Evolutionary conservation across 441 rosid genomes (phyloP).

Genomic region (Populus tomentosa): DNA sequence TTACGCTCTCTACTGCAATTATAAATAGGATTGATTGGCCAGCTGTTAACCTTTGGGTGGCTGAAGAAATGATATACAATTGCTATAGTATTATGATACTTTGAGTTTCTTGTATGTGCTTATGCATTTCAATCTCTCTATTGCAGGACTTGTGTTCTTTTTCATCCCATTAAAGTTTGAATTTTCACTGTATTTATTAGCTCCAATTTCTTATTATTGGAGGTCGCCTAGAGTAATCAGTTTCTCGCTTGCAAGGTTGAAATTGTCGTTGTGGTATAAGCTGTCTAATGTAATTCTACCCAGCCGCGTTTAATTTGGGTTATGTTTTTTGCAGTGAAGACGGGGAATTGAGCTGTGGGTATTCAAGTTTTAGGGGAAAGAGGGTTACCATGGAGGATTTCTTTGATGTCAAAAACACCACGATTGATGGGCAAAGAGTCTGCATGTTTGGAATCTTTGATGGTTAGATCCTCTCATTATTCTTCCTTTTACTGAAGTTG

Average conservation of each 20-base stretch:
- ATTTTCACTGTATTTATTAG: background rate
- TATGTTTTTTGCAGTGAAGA: slow-evolving; percentile 60
- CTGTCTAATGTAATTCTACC: background rate
- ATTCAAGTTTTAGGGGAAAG: slow-evolving; percentile 94
- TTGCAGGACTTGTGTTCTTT: too few species aligned
- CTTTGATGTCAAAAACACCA: slow-evolving; percentile 69
- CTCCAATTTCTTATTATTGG: background rate
- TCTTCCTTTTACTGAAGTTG: background rate
- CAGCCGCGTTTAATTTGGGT: background rate
- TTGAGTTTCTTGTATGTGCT: background rate
- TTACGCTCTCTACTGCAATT: background rate
- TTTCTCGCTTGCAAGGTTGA: background rate
- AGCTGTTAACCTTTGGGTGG: background rate
- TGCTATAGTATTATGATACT: background rate
- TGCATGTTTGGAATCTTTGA: slow-evolving; percentile 96
- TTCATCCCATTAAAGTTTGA: background rate
- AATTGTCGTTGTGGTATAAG: background rate
- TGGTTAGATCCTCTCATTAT: slow-evolving; percentile 50
- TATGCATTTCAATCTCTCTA: too few species aligned
- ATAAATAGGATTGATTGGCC: background rate
- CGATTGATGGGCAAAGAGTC: slow-evolving; percentile 64
- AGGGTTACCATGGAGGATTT: slow-evolving; percentile 95
- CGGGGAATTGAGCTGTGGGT: slow-evolving; percentile 87
- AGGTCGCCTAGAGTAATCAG: background rate
- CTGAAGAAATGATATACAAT: background rate